phyloP scores from a whole-genome alignment of 176 grass and related monocot species.

The Oryza australiensis region DNA sequence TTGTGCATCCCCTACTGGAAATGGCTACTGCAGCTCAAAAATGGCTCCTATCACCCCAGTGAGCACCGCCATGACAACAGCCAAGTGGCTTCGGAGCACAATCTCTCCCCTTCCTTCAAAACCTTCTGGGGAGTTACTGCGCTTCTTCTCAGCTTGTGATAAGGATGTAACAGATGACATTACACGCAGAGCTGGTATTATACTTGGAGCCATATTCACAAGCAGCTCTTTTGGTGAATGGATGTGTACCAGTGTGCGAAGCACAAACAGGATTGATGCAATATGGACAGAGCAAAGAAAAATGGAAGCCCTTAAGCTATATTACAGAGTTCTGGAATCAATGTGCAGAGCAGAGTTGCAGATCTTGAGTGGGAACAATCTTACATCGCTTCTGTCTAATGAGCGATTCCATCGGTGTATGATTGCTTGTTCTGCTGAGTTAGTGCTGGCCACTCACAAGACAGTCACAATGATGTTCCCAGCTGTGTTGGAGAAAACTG shows the following conservation, averaged over 20 bases:
- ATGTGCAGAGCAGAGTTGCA: conserved; percentile 90
- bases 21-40: conserved; percentile 45
- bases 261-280: conserved; percentile 72
- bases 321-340: conserved; percentile 86
- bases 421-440: conserved; percentile 92
- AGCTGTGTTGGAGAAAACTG: conserved; percentile 93
- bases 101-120: conserved; percentile 80
- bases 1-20: conserved; percentile 56
- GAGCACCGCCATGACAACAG: conserved; percentile 92
- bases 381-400: conserved; percentile 77
- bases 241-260: conserved; percentile 46
- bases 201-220: conserved; percentile 86
- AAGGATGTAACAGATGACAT: conserved; percentile 74
- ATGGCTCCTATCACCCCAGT: conserved; percentile 90
- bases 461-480: conserved; percentile 98
- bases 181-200: conserved; percentile 69
- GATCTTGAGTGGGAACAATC: conserved; percentile 75
- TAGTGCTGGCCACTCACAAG: conserved; percentile 96
- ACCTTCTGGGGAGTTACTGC: conserved; percentile 70
- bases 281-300: conserved; percentile 98
- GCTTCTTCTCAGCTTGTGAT: conserved; percentile 76
- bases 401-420: conserved; percentile 96
- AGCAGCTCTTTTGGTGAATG: conserved; percentile 65
- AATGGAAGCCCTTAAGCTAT: conserved; percentile 86
- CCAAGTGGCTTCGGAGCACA: conserved; percentile 84